Conservation (phyloP, 129 eudicot genomes). For the Chrysanthemum makinoi region DNA sequence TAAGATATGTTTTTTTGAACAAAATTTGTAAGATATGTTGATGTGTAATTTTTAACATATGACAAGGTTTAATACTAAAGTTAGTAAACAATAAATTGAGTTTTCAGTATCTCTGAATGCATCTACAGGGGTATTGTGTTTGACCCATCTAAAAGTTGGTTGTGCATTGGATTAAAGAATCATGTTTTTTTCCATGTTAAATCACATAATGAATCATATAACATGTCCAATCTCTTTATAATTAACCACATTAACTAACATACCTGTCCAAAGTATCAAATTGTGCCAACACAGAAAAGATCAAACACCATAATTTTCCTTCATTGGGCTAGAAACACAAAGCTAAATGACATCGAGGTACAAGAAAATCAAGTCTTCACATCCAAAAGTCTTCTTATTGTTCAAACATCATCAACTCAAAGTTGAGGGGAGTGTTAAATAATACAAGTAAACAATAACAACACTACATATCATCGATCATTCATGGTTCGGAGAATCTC, state of each 20-base stretch:
- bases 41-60: no score
- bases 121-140: neutral
- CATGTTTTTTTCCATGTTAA: neutral
- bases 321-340: neutral
- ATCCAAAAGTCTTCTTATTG: neutral
- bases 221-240: neutral
- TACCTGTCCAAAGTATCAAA: slow-evolving; percentile 9
- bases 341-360: neutral
- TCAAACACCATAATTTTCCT: neutral
- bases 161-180: neutral
- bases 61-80: no score
- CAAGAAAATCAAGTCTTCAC: neutral
- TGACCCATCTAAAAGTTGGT: neutral
- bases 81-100: no score
- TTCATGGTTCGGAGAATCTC: slow-evolving; percentile 15
- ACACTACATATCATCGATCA: slow-evolving; percentile 13
- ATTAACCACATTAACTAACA: neutral
- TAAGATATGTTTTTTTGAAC: no score
- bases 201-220: slow-evolving; percentile 19
- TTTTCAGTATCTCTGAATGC: no score
- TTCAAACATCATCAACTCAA: slow-evolving; percentile 21
- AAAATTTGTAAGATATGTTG: no score
- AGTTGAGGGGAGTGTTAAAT: neutral
- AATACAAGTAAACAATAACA: slow-evolving; percentile 11
- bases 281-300: slow-evolving; percentile 15